Conservation (phyloP, 2,329 filamentous ascomycete genomes). For the Claviceps spartinae region DNA sequence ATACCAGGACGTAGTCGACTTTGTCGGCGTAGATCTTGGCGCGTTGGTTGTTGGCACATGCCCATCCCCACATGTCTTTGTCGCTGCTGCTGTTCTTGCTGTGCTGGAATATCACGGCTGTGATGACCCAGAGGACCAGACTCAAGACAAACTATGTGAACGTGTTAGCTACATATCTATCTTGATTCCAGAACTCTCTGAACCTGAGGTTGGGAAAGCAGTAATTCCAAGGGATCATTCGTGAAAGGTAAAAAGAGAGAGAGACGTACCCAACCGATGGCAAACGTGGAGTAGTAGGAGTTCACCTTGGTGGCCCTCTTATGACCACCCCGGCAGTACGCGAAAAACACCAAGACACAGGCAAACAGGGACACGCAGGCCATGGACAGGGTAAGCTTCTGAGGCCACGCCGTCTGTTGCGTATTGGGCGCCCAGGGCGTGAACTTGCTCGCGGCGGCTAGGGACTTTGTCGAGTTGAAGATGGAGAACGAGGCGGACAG, state of each 20-base stretch:
- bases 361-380: slow-evolving; percentile 68
- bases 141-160: slow-evolving; percentile 60
- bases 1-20: slow-evolving; percentile 80
- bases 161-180: no score
- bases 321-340: slow-evolving; percentile 83
- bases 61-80: slow-evolving; percentile 96
- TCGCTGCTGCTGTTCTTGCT: slow-evolving; percentile 54
- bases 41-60: slow-evolving; percentile 82
- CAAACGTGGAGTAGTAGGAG: slow-evolving; percentile 91
- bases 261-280: slow-evolving; percentile 56
- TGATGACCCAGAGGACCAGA: slow-evolving; percentile 82
- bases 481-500: slow-evolving; percentile 77
- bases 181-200: no score
- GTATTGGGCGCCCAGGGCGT: slow-evolving; percentile 75
- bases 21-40: slow-evolving; percentile 63
- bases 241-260: not conserved
- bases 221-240: no score
- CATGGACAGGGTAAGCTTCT: slow-evolving; percentile 68
- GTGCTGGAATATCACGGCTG: slow-evolving; percentile 72
- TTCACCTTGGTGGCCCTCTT: slow-evolving; percentile 79
- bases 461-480: slow-evolving; percentile 71
- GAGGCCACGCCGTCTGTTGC: slow-evolving; percentile 60
- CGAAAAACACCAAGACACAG: slow-evolving; percentile 67
- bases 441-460: slow-evolving; percentile 66
- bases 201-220: not conserved